Percentiles rank a stretch among this genome's conserved stretches.
These are phyloP conservation scores for Alternaria consortialis DNA, from an alignment of 2,329 filamentous ascomycete species.

Conservation along the genomic window DNA sequence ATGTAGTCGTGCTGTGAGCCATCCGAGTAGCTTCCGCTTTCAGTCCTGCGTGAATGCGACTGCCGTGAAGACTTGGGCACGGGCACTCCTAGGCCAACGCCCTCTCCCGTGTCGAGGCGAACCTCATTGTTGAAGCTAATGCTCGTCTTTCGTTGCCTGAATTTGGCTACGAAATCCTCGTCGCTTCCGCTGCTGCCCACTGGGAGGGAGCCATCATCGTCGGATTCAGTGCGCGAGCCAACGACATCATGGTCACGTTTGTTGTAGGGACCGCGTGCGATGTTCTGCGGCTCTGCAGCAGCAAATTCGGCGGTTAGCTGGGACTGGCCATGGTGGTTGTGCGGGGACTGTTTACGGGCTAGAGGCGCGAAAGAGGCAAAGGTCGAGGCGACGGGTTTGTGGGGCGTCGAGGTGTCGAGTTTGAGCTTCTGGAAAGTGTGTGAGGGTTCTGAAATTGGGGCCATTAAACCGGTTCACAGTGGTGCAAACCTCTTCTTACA, in stretches of 20 bases:
- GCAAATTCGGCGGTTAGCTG: slow-evolving; percentile 31
- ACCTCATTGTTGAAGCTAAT: slow-evolving; percentile 55
- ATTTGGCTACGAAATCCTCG: slow-evolving; percentile 38
- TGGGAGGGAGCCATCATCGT: slow-evolving; percentile 30
- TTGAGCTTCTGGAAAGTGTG: slow-evolving; percentile 55
- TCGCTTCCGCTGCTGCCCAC: slow-evolving; percentile 39
- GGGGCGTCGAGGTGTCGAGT: slow-evolving; percentile 49
- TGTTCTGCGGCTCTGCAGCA: slow-evolving; percentile 29
- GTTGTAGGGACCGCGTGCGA: slow-evolving; percentile 29
- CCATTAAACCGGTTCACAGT: slow-evolving; percentile 51
- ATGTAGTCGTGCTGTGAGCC: slow-evolving; percentile 40
- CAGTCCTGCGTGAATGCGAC: slow-evolving; percentile 27
- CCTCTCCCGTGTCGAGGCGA: slow-evolving; percentile 52
- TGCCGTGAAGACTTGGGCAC: slow-evolving; percentile 45
- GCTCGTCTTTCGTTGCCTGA: slow-evolving; percentile 48
- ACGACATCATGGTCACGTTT: slow-evolving; percentile 26
- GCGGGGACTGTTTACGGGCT: slow-evolving; percentile 39
- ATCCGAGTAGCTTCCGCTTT: slow-evolving; percentile 45
- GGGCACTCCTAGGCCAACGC: slow-evolving; percentile 50
- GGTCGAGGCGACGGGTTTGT: slow-evolving; percentile 48
- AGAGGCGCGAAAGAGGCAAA: slow-evolving; percentile 49
- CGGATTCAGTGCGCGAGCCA: slow-evolving; percentile 26
- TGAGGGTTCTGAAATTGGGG: slow-evolving; percentile 50
- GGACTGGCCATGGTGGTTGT: slow-evolving; percentile 33
- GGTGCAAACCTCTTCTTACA: slow-evolving; percentile 43